Evolutionary conservation across 495 filamentous ascomycete species (phyloP), one percentile per base, ranked within the genome.

Genomic region (Penicillium bovifimosum): DNA sequence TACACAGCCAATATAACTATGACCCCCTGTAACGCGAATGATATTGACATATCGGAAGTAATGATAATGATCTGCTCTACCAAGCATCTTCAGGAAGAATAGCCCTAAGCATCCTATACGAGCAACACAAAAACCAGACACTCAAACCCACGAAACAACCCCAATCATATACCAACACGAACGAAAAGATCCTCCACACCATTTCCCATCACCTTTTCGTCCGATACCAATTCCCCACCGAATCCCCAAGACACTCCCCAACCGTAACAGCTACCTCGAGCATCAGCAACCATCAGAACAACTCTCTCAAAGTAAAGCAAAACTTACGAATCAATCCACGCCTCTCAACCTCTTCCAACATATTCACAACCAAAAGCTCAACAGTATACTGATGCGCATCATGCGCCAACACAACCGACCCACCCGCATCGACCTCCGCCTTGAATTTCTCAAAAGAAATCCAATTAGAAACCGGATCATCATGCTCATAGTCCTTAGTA

Each of bases 181-280:
- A 24, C 20, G 20, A 20, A 10, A n/a, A 50, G n/a, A 32, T 16
- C 11, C 11, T 17, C 17, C 11, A 40, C 1, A 26, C 11, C 5
- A 16, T n/a, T n/a, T n/a, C 14, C 27, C 33, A 50, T 41, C 39
- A 53, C 20, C 48, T 35, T 11, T 24, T 13, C 16, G 27, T 10
- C 7, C 72, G 68, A 60, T 84, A 92, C 88, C 88, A 92, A 61
- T 83, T 81, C 35, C 65, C 77, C 2, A 57, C 41, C 9, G 83
- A 75, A 59, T 91, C 86, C 10, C 80, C 84, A 14, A 92, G 70
- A 66, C 88, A 91, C 55, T 88, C 77, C 2, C 86, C 88, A 20
- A 89, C 78, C 31, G 88, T 87, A 31, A 89, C 86, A 53, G 60
- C 70, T 71, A 51, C n/a, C n/a, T 80, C 16, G 1, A 38, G 38